Conservation (phyloP, 371 early-diverging fungal species). For the Rhizopus delemar region DNA sequence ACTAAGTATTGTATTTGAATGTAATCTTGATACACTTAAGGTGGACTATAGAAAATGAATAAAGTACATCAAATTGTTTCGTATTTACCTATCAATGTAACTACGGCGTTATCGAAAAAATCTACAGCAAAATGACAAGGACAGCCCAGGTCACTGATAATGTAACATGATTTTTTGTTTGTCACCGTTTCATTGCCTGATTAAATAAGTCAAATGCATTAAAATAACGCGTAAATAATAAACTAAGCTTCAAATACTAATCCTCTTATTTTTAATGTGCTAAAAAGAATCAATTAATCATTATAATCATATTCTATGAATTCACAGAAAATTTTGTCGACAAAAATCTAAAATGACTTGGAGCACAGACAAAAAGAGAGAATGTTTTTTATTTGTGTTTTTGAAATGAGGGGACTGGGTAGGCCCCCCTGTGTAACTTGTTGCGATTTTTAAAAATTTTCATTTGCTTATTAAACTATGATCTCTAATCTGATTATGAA, state of each 20-base stretch:
- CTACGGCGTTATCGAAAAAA: neutral
- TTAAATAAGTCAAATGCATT: too few species aligned
- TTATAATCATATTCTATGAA: too few species aligned
- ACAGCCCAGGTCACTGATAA: neutral
- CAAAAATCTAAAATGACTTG: neutral
- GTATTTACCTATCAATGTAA: too few species aligned
- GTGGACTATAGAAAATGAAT: too few species aligned
- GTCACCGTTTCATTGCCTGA: neutral
- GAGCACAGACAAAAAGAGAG: neutral
- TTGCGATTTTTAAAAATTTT: constrained; percentile 2
- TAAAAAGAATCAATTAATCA: too few species aligned
- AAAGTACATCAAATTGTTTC: too few species aligned
- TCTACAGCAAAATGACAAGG: neutral
- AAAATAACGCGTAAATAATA: neutral
- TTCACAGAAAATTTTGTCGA: too few species aligned
- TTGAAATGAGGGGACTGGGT: neutral
- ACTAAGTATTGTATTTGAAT: neutral
- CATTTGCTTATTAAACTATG: constrained; percentile 1
- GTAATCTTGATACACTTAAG: neutral
- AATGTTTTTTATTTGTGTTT: neutral
- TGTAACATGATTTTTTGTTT: constrained; percentile 1
- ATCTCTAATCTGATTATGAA: constrained; percentile 2
- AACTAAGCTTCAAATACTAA: too few species aligned
- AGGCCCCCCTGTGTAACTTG: neutral
- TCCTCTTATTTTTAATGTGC: too few species aligned